Percentiles rank a stretch among this genome's conserved stretches.
Conservation (phyloP, 1,284 basidiomycete species). For the Farysia itapuensis region DNA sequence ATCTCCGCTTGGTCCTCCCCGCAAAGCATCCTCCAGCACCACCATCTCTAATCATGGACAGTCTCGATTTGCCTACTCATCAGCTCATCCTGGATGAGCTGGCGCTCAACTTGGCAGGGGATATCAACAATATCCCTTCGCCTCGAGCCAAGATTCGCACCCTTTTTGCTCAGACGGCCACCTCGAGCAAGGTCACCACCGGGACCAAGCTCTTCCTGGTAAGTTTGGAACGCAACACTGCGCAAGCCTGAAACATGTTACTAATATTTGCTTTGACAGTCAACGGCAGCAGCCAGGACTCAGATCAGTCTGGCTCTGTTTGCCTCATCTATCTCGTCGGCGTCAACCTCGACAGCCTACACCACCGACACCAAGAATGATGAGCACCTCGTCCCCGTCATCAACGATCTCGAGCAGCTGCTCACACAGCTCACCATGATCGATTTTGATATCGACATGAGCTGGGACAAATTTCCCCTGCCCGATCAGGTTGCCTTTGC, state of each 20-base stretch:
- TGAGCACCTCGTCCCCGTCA: constrained; percentile 46
- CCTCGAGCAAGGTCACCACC: constrained; percentile 31
- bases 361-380: constrained; percentile 36
- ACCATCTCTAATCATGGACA: constrained; percentile 38
- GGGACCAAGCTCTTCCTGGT: constrained; percentile 16
- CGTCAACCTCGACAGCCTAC: constrained; percentile 39
- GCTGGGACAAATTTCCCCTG: constrained; percentile 42
- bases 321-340: constrained; percentile 50
- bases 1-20: too few species aligned
- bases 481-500: constrained; percentile 55
- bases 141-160: constrained; percentile 24
- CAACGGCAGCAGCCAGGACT: constrained; percentile 41
- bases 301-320: constrained; percentile 56
- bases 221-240: too few species aligned
- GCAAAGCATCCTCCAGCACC: too few species aligned
- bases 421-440: constrained; percentile 29
- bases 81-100: constrained; percentile 79
- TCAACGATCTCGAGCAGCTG: constrained; percentile 41
- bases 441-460: constrained; percentile 45
- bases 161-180: constrained; percentile 27
- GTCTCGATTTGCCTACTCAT: constrained; percentile 70
- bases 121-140: constrained; percentile 41
- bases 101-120: constrained; percentile 66
- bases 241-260: neutral
- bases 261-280: constrained; percentile 2